Evolutionary conservation across 306 rosid species (phyloP), one percentile per base, ranked within the genome.

Genomic region (Vicia sativa): DNA sequence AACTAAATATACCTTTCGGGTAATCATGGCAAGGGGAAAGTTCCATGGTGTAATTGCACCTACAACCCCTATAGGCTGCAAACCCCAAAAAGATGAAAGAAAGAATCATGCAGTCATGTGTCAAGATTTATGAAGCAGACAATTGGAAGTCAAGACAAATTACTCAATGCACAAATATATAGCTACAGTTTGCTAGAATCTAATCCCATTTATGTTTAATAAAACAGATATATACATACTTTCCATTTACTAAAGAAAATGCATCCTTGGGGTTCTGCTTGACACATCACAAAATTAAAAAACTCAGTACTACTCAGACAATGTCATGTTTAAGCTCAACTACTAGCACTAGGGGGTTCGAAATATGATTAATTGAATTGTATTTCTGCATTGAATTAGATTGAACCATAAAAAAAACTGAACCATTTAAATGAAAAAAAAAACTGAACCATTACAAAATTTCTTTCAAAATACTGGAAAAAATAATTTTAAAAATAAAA

Each of bases 41-140:
- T 93, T 93, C 99, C 99, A 90, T 48, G 97, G 99, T 13, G 96
- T 67, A 73, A 93, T 81, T 25, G 96, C 88, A 57, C 96, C 99
- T 64, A 90, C 99, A 79, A 93, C 97, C 76, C 99, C 99, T 46
- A 93, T 91, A 66, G 99, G 97, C 99, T 93, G 88, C 80, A 88
- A 76, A 53, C 42, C 8, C 52, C 55, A 65, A 46, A 34, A 73
- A 34, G 37, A 34, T 42, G 44, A 49, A 52, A 70, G 37, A 53
- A 29, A 12, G 5, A 62, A 37, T 16, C 15, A 45, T 21, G 18
- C 39, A 39, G 1, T 46, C n/a, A 50, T 8, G 59, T 64, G 56
- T 59, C 10, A 62, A 14, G 49, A 71, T 65, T 70, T 13, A 44
- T 65, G 4, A 62, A 37, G 56, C 39, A 55, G 64, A 56, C 34